These are phyloP conservation scores for Mariannaea elegans DNA, from an alignment of 2,329 filamentous ascomycete species.

Conservation along the genomic window DNA sequence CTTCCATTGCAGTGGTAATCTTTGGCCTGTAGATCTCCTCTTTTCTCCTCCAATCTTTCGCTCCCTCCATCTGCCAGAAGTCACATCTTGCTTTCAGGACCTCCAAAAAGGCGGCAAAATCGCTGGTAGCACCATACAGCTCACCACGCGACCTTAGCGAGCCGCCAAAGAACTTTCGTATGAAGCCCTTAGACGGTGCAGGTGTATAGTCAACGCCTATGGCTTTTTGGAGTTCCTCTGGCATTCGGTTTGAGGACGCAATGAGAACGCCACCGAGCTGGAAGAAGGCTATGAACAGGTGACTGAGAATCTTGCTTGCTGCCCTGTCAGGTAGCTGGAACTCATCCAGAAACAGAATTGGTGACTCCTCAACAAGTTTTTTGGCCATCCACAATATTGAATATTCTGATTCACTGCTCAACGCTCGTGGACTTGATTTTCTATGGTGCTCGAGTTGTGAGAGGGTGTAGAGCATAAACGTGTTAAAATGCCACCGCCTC, in stretches of 20 bases:
- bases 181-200: conserved; percentile 61
- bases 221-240: conserved; percentile 81
- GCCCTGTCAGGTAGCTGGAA: conserved; percentile 85
- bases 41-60: conserved; percentile 73
- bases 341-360: conserved; percentile 83
- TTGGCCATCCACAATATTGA: conserved; percentile 78
- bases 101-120: conserved; percentile 80
- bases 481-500: conserved; percentile 83
- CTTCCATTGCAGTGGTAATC: background rate
- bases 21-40: conserved; percentile 48
- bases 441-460: conserved; percentile 76
- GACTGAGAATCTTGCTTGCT: conserved; percentile 80
- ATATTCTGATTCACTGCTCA: conserved; percentile 57
- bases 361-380: conserved; percentile 77
- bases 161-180: conserved; percentile 58
- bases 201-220: conserved; percentile 74
- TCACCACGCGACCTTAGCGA: conserved; percentile 51
- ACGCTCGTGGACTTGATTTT: conserved; percentile 41
- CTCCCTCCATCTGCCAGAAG: conserved; percentile 84
- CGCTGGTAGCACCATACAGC: conserved; percentile 69
- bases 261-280: conserved; percentile 83
- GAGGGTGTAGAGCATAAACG: conserved; percentile 83
- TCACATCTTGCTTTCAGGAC: conserved; percentile 81
- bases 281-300: conserved; percentile 82
- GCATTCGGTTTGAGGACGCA: conserved; percentile 84